Evolutionary conservation across 2,329 filamentous ascomycete species (phyloP).

Genomic region (Tolypocladium guangdongense): DNA sequence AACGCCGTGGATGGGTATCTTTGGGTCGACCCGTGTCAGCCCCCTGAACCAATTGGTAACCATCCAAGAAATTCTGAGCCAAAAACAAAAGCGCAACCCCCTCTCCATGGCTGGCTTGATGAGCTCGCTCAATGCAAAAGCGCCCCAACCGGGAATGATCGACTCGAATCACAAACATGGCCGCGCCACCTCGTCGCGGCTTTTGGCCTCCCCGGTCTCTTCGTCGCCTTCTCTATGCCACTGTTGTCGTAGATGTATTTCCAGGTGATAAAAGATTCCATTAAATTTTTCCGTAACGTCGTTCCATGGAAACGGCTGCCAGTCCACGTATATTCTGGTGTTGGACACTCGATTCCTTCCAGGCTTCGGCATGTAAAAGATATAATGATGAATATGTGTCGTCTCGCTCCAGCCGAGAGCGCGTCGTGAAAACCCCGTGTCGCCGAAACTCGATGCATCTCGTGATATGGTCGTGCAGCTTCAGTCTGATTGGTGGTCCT

Average conservation of each 20-base stretch:
- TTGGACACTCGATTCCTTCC: background rate
- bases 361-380: background rate
- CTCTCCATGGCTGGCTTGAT: background rate
- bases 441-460: background rate
- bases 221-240: slow-evolving; percentile 7
- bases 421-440: background rate
- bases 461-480: background rate
- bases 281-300: slow-evolving; percentile 2
- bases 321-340: background rate
- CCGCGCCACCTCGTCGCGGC: slow-evolving; percentile 5
- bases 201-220: slow-evolving; percentile 6
- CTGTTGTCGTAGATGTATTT: slow-evolving; percentile 6
- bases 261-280: slow-evolving; percentile 1
- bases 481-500: slow-evolving; percentile 51
- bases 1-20: slow-evolving; percentile 18
- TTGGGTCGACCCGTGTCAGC: slow-evolving; percentile 10
- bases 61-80: slow-evolving; percentile 1
- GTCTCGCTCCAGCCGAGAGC: background rate
- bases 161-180: slow-evolving; percentile 19
- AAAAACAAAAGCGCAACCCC: slow-evolving; percentile 5
- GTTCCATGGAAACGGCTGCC: background rate
- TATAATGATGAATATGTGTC: background rate
- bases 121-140: slow-evolving; percentile 11
- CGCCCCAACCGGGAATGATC: slow-evolving; percentile 6
- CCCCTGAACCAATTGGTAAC: background rate